A percentile compares a stretch with the other conserved stretches of the same genome.
Evolutionary conservation across 208 protist genomes (phyloP).

Genomic region (Spongospora subterranea): DNA sequence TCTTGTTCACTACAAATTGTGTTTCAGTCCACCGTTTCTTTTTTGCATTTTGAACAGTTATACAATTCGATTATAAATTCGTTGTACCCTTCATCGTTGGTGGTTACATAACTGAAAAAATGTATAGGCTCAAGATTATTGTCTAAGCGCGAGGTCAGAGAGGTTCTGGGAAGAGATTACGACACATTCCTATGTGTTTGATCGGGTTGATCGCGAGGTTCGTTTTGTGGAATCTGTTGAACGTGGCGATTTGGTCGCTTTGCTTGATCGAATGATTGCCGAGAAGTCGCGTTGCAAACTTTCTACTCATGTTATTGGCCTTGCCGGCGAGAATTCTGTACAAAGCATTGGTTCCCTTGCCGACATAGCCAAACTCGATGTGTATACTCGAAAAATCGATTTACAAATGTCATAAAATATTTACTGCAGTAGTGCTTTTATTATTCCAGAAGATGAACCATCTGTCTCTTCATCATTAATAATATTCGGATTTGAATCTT

Average conservation of each 20-base stretch:
- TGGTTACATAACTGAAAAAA: neutral
- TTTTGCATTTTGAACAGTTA: neutral
- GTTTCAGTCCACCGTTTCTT: neutral
- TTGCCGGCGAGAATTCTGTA: too few species aligned
- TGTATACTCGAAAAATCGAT: too few species aligned
- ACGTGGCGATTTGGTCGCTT: neutral
- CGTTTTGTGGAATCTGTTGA: neutral
- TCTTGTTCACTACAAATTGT: neutral
- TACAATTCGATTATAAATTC: neutral
- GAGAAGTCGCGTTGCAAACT: neutral
- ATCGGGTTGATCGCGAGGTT: conserved; percentile 12
- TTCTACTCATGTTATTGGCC: conserved; percentile 12
- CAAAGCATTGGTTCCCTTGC: too few species aligned
- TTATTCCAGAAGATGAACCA: too few species aligned
- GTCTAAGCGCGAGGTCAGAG: neutral
- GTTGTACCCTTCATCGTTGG: neutral
- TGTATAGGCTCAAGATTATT: conserved; percentile 20
- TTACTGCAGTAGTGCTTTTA: too few species aligned
- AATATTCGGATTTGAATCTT: too few species aligned
- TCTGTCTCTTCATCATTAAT: too few species aligned
- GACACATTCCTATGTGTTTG: conserved; percentile 6
- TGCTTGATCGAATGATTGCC: neutral
- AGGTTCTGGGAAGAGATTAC: neutral
- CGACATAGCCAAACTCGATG: too few species aligned
- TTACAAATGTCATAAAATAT: too few species aligned